Conservation (phyloP, 2,329 filamentous ascomycete species). For the Penicillium sp. region DNA sequence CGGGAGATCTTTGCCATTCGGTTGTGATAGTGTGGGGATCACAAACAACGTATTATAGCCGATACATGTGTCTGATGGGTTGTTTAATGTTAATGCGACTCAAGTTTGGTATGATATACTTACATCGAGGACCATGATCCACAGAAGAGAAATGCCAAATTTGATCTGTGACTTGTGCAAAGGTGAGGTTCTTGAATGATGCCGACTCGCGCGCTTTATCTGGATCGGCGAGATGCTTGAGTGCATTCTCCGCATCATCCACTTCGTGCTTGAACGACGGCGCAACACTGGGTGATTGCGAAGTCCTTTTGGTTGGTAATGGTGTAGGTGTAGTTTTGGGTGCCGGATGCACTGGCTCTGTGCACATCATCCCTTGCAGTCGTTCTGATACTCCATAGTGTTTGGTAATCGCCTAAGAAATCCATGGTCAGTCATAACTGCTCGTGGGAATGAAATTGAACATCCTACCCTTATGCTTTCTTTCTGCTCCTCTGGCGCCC, state of each 20-base stretch:
- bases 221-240: slow-evolving; percentile 24
- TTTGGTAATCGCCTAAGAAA: slow-evolving; percentile 49
- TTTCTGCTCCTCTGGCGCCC: slow-evolving; percentile 62
- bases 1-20: slow-evolving; percentile 38
- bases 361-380: slow-evolving; percentile 62
- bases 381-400: slow-evolving; percentile 68
- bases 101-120: slow-evolving; percentile 21
- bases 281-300: slow-evolving; percentile 6
- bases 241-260: slow-evolving; percentile 35
- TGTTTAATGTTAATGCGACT: slow-evolving; percentile 16
- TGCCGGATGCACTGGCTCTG: slow-evolving; percentile 47
- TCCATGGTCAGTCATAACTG: slow-evolving; percentile 6
- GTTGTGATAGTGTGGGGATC: slow-evolving; percentile 47
- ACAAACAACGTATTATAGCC: slow-evolving; percentile 62
- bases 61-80: slow-evolving; percentile 59
- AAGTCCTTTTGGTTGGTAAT: slow-evolving; percentile 14
- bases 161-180: slow-evolving; percentile 62
- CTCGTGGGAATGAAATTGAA: not conserved
- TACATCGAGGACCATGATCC: slow-evolving; percentile 65
- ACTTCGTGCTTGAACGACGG: slow-evolving; percentile 13
- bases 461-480: slow-evolving; percentile 49
- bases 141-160: slow-evolving; percentile 76
- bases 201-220: slow-evolving; percentile 23
- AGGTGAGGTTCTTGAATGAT: slow-evolving; percentile 42
- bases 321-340: slow-evolving; percentile 17